These are phyloP conservation scores for Immersiporthe knoxdaviesiana DNA, from an alignment of 2,329 filamentous ascomycete genomes.

Conservation along the genomic window DNA sequence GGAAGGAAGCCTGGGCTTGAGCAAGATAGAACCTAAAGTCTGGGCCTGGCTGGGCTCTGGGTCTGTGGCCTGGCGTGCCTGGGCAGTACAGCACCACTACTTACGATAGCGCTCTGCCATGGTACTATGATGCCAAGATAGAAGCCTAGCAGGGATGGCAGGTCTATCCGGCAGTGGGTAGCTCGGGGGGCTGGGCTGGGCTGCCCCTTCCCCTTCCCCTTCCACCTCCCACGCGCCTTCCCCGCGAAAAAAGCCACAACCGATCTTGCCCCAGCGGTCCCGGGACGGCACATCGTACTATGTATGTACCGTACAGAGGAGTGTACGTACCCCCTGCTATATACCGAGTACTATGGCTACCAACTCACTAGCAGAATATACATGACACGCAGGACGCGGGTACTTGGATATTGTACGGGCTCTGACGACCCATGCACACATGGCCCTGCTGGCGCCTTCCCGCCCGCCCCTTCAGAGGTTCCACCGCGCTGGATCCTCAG, in stretches of 20 bases:
- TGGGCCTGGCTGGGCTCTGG: background rate
- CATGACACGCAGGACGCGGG: background rate
- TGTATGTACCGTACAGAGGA: constrained; percentile 6
- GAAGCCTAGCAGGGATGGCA: background rate
- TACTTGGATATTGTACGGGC: too few relatives aligned
- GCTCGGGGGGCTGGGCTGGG: constrained; percentile 9
- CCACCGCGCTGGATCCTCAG: background rate
- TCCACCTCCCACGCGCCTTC: background rate
- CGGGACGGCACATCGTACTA: background rate
- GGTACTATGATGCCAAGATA: background rate
- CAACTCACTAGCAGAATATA: background rate
- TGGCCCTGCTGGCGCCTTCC: constrained; percentile 9
- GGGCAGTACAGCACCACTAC: background rate
- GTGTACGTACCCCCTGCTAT: background rate
- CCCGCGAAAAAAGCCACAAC: constrained; percentile 10
- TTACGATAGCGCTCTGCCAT: background rate
- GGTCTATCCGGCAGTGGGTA: background rate
- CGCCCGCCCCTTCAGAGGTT: background rate
- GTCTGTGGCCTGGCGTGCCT: background rate
- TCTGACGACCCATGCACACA: too few relatives aligned
- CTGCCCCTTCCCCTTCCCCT: background rate
- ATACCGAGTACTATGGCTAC: constrained; percentile 9
- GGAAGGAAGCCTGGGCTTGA: background rate
- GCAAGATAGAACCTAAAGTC: background rate
- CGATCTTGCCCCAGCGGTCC: constrained; percentile 11